Conservation (phyloP, 2,329 filamentous ascomycete genomes). For the Raffaelea deltoideospora region DNA sequence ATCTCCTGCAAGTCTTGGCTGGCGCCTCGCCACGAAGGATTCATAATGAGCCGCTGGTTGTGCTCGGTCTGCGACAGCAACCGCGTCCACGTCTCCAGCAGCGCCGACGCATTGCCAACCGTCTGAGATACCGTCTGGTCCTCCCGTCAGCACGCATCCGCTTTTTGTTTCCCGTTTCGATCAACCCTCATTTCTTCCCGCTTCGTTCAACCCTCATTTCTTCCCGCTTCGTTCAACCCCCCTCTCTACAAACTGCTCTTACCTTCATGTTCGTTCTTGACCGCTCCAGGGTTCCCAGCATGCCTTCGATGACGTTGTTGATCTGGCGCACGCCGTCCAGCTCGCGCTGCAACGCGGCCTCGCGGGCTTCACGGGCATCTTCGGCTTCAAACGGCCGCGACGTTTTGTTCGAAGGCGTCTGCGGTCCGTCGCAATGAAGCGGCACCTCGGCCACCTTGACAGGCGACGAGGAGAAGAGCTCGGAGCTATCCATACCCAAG, state of each 20-base stretch:
- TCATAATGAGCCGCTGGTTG: conserved; percentile 81
- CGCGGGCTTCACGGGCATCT: conserved; percentile 52
- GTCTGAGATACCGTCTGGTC: conserved; percentile 66
- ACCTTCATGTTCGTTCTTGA: conserved; percentile 68
- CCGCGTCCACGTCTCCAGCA: conserved; percentile 89
- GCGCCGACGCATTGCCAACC: conserved; percentile 70
- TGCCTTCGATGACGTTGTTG: conserved; percentile 73
- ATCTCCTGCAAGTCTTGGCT: conserved; percentile 75
- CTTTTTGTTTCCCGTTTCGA: too few relatives aligned
- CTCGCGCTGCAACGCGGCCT: conserved; percentile 62
- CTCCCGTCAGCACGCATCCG: neutral
- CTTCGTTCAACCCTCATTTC: too few relatives aligned
- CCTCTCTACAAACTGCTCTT: conserved; percentile 14
- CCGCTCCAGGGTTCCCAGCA: conserved; percentile 55
- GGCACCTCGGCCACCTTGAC: conserved; percentile 15
- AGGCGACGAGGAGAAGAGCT: conserved; percentile 12
- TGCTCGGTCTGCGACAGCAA: conserved; percentile 96
- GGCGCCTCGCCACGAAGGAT: conserved; percentile 80
- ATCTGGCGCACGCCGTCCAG: conserved; percentile 71
- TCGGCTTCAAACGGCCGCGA: conserved; percentile 10
- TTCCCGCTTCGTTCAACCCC: too few relatives aligned
- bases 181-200: too few relatives aligned
- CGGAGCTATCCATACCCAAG: conserved; percentile 10
- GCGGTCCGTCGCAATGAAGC: conserved; percentile 31
- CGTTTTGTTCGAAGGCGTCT: neutral